Evolutionary conservation across 179 eudicot genomes (phyloP).

Genomic region (Heliamphora ciliata): DNA sequence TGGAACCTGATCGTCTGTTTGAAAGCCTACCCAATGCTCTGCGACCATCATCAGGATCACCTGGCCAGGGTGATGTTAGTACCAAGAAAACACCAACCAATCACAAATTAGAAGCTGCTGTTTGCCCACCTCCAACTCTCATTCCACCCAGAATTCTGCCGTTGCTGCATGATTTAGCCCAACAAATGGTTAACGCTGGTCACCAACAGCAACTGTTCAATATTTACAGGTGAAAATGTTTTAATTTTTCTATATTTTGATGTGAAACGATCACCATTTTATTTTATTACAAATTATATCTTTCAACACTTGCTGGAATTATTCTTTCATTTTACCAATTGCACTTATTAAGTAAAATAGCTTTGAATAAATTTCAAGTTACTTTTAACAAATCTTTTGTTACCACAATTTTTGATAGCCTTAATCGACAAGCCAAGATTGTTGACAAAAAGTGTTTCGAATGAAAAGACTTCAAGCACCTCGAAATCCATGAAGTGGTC

Average conservation of each 20-base stretch:
- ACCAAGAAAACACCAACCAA: slow-evolving; percentile 25
- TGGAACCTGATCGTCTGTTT: slow-evolving; percentile 78
- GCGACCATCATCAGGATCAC: slow-evolving; percentile 53
- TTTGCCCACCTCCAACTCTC: slow-evolving; percentile 38
- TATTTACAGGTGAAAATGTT: slow-evolving; percentile 46
- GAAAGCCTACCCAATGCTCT: slow-evolving; percentile 63
- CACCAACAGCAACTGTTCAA: slow-evolving; percentile 61
- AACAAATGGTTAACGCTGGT: slow-evolving; percentile 71
- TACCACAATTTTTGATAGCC: no score
- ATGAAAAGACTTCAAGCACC: no score
- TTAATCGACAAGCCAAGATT: no score
- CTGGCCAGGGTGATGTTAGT: slow-evolving; percentile 38
- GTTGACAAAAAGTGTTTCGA: no score
- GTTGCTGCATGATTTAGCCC: slow-evolving; percentile 56
- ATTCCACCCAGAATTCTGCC: slow-evolving; percentile 67
- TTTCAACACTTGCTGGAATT: neutral
- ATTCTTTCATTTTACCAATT: slow-evolving; percentile 1
- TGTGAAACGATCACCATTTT: neutral
- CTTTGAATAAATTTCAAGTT: no score
- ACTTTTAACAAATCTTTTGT: no score
- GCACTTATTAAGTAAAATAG: neutral
- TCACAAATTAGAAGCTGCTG: slow-evolving; percentile 36
- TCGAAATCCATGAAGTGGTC: no score
- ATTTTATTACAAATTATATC: neutral
- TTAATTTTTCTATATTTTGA: neutral